These are phyloP conservation scores for Davidsoniella eucalypti DNA, from an alignment of 2,329 filamentous ascomycete species.

Conservation along the genomic window DNA sequence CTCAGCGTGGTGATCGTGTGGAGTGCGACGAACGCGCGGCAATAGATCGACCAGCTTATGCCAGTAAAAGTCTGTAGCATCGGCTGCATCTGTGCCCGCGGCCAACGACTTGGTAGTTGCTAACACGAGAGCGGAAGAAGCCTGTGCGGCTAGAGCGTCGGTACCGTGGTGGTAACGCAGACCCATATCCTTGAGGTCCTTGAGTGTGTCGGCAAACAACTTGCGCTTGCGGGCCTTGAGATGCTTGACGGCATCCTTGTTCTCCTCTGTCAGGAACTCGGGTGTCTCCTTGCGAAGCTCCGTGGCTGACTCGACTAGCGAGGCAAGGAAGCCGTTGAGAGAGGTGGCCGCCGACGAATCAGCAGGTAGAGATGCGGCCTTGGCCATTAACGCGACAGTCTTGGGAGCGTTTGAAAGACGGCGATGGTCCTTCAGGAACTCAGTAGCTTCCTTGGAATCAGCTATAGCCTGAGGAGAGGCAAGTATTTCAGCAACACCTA, in stretches of 20 bases:
- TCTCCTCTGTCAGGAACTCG: conserved; percentile 64
- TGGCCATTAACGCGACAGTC: conserved; percentile 60
- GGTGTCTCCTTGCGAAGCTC: conserved; percentile 77
- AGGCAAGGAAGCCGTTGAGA: conserved; percentile 51
- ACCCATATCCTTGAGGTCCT: conserved; percentile 73
- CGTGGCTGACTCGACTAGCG: conserved; percentile 40
- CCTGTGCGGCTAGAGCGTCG: conserved; percentile 56
- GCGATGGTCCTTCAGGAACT: conserved; percentile 27
- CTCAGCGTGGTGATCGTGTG: conserved; percentile 66
- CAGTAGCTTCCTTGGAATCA: background rate
- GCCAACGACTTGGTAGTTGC: conserved; percentile 33
- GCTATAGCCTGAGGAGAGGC: background rate
- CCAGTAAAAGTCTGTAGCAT: conserved; percentile 29
- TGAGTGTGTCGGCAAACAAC: conserved; percentile 76
- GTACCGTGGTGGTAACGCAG: conserved; percentile 67
- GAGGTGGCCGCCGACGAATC: conserved; percentile 38
- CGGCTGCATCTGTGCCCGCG: conserved; percentile 16
- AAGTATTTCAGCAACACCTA: conserved; percentile 3
- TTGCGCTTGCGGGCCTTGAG: conserved; percentile 82
- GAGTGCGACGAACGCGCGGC: conserved; percentile 47
- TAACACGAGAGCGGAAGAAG: conserved; percentile 53
- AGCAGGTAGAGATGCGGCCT: conserved; percentile 36
- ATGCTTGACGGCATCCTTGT: conserved; percentile 68
- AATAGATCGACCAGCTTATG: conserved; percentile 64
- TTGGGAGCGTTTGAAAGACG: conserved; percentile 54